phyloP scores from a whole-genome alignment of 139 green algal species.

The Tetradesmus lagerheimii region DNA sequence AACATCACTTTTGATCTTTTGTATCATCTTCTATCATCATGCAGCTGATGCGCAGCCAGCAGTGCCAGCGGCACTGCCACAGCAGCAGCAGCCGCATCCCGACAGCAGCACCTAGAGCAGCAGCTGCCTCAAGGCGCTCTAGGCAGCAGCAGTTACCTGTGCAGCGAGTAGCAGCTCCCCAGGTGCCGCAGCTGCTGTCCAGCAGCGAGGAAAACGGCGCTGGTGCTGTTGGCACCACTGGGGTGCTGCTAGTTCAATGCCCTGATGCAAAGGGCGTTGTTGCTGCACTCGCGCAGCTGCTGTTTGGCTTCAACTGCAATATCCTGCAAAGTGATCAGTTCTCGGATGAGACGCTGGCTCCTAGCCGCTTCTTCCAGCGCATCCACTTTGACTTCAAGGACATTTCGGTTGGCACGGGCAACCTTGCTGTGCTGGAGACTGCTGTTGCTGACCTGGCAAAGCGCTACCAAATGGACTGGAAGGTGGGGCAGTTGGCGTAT shows the following conservation, averaged over 20 bases:
- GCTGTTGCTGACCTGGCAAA: slow-evolving; percentile 73
- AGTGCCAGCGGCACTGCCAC: neutral
- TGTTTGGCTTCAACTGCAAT: slow-evolving; percentile 86
- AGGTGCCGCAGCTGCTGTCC: neutral
- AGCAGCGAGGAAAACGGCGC: neutral
- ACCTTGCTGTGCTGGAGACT: slow-evolving; percentile 72
- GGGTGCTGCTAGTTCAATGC: slow-evolving; percentile 42
- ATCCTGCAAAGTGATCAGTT: slow-evolving; percentile 78
- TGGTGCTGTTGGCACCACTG: neutral
- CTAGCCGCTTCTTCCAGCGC: slow-evolving; percentile 72
- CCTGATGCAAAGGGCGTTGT: slow-evolving; percentile 42
- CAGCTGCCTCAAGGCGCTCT: neutral
- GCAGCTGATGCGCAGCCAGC: neutral
- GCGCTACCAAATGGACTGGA: slow-evolving; percentile 80
- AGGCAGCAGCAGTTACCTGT: neutral
- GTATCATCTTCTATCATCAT: neutral
- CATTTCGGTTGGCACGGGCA: slow-evolving; percentile 72
- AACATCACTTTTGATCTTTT: neutral
- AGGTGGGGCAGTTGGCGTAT: neutral
- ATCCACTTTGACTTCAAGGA: slow-evolving; percentile 73
- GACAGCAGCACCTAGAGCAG: neutral
- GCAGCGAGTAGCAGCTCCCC: neutral
- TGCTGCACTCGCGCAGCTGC: slow-evolving; percentile 54
- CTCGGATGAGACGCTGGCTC: slow-evolving; percentile 36
- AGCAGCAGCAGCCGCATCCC: neutral